Conservation (phyloP, 495 filamentous ascomycete genomes). For the Penicilliopsis zonata region DNA sequence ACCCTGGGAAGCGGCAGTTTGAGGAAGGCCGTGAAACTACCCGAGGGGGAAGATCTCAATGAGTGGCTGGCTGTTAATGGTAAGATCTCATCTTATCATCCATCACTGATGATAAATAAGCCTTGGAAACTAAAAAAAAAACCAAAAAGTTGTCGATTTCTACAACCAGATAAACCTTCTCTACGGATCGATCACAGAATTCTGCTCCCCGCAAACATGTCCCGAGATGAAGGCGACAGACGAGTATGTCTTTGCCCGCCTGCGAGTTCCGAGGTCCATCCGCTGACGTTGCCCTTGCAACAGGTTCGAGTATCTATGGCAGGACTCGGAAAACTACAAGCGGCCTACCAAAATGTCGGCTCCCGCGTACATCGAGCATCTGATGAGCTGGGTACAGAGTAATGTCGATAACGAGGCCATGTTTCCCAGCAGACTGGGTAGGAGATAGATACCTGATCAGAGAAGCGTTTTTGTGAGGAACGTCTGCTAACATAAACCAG, state of each 20-base stretch:
- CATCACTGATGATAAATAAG: slow-evolving; percentile 4
- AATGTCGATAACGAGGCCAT: slow-evolving; percentile 94
- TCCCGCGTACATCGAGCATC: slow-evolving; percentile 91
- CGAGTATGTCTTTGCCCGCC: slow-evolving; percentile 48
- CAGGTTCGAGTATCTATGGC: slow-evolving; percentile 98
- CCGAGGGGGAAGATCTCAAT: slow-evolving; percentile 92
- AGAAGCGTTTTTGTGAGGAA: no score
- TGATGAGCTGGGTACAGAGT: slow-evolving; percentile 92
- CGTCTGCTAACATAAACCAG: no score
- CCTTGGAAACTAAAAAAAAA: no score
- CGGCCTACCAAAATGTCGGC: slow-evolving; percentile 96
- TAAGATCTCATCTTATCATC: slow-evolving; percentile 23
- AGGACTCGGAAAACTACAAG: slow-evolving; percentile 86
- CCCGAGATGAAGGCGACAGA: slow-evolving; percentile 99
- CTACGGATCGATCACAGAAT: slow-evolving; percentile 97
- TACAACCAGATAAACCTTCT: slow-evolving; percentile 99
- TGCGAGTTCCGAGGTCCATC: neutral
- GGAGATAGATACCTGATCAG: no score
- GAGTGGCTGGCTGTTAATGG: slow-evolving; percentile 97
- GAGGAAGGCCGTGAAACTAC: slow-evolving; percentile 89
- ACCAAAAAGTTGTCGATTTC: slow-evolving; percentile 89
- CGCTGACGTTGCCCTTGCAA: neutral
- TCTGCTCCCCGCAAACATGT: slow-evolving; percentile 92
- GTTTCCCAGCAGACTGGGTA: slow-evolving; percentile 86
- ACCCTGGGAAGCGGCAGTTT: slow-evolving; percentile 91